phyloP scores from a whole-genome alignment of 768 basidiomycete species.

The Suillus sp. region DNA sequence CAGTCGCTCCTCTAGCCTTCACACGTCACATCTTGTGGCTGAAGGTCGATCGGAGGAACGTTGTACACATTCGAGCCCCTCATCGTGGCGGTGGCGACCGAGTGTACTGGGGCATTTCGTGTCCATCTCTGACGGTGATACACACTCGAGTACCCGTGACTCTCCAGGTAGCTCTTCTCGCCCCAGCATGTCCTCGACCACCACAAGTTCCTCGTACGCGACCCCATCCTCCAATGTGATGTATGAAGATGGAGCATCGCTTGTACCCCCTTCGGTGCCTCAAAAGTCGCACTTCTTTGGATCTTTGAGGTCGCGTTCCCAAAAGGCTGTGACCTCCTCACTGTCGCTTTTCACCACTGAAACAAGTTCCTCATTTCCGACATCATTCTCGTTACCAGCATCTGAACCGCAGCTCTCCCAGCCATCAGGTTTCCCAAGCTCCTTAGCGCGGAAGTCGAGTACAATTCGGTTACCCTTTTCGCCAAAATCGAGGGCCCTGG shows the following conservation, averaged over 20 bases:
- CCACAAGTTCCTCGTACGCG: slow-evolving; percentile 52
- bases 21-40: slow-evolving; percentile 38
- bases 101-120: slow-evolving; percentile 67
- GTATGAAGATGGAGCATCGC: slow-evolving; percentile 43
- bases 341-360: slow-evolving; percentile 37
- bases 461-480: slow-evolving; percentile 37
- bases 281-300: slow-evolving; percentile 38
- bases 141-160: slow-evolving; percentile 45
- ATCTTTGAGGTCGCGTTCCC: slow-evolving; percentile 35
- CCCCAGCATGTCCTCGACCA: slow-evolving; percentile 62
- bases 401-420: slow-evolving; percentile 44
- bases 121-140: slow-evolving; percentile 47
- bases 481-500: slow-evolving; percentile 21
- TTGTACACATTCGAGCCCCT: slow-evolving; percentile 22
- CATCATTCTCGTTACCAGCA: slow-evolving; percentile 41
- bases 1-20: slow-evolving; percentile 51
- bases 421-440: slow-evolving; percentile 33
- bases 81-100: slow-evolving; percentile 59
- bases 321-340: slow-evolving; percentile 28
- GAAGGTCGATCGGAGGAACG: slow-evolving; percentile 14
- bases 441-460: slow-evolving; percentile 32
- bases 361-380: slow-evolving; percentile 32
- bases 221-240: slow-evolving; percentile 35
- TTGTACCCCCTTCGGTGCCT: slow-evolving; percentile 39
- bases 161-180: slow-evolving; percentile 46